These are phyloP conservation scores for Stropharia rugosoannulata DNA, from an alignment of 768 basidiomycete species.

Conservation along the genomic window DNA sequence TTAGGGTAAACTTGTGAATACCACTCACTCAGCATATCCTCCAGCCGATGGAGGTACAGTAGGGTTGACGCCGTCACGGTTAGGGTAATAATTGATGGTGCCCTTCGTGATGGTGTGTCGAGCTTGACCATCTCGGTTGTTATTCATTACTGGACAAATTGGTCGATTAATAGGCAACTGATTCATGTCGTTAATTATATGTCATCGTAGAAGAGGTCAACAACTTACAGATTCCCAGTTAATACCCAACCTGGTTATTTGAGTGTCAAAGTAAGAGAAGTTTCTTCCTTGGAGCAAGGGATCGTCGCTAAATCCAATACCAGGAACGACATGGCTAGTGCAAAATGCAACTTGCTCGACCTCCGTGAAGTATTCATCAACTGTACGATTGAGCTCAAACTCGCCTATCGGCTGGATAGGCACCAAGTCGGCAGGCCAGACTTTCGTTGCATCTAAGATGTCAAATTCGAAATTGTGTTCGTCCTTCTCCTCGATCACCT, in stretches of 20 bases:
- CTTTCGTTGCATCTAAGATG: slow-evolving; percentile 82
- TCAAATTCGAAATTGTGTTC: slow-evolving; percentile 88
- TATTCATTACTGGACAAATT: slow-evolving; percentile 71
- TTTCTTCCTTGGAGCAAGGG: slow-evolving; percentile 83
- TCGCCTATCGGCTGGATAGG: slow-evolving; percentile 80
- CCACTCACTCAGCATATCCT: slow-evolving; percentile 55
- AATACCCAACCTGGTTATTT: slow-evolving; percentile 74
- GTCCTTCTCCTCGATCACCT: slow-evolving; percentile 63
- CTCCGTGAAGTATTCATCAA: slow-evolving; percentile 83
- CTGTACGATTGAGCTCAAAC: slow-evolving; percentile 59
- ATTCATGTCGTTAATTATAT: slow-evolving; percentile 1
- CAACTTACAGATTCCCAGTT: slow-evolving; percentile 68
- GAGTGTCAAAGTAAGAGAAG: slow-evolving; percentile 88
- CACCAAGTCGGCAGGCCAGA: slow-evolving; percentile 82
- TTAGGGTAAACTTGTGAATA: no score
- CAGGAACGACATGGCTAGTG: slow-evolving; percentile 68
- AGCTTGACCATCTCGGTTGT: slow-evolving; percentile 60
- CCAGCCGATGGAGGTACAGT: slow-evolving; percentile 52
- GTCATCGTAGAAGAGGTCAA: background rate
- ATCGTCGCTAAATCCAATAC: slow-evolving; percentile 73
- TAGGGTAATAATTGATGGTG: slow-evolving; percentile 80
- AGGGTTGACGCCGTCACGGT: slow-evolving; percentile 52
- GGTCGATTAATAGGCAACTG: slow-evolving; percentile 83
- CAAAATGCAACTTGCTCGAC: slow-evolving; percentile 91
- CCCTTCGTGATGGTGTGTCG: slow-evolving; percentile 59